Conservation (phyloP, 306 rosid genomes). For the Sesbania bispinosa region DNA sequence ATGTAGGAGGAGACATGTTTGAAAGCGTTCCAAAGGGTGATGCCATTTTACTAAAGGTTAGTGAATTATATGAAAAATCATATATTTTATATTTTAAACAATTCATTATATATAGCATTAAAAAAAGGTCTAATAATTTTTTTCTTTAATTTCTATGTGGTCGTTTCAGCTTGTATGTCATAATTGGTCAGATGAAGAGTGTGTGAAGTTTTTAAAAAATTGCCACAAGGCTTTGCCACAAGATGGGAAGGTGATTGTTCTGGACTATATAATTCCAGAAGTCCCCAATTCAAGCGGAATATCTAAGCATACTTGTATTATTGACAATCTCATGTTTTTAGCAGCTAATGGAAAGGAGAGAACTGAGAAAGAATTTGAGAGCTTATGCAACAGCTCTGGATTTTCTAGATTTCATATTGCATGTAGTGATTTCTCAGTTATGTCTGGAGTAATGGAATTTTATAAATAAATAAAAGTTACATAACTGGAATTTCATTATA, state of each 20-base stretch:
- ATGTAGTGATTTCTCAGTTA: not conserved
- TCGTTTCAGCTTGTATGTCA: not conserved
- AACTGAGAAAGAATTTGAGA: not conserved
- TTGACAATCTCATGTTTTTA: not conserved
- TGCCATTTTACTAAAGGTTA: slow-evolving; percentile 20
- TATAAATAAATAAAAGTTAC: no score
- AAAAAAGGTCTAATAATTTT: no score
- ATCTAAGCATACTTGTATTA: not conserved
- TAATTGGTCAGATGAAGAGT: not conserved
- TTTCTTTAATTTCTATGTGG: not conserved
- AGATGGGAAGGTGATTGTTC: not conserved
- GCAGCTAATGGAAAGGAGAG: not conserved
- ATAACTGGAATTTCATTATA: no score
- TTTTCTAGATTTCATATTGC: not conserved
- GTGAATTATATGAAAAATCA: no score
- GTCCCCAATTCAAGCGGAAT: not conserved
- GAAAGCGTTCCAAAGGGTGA: slow-evolving; percentile 24
- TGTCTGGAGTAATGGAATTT: not conserved
- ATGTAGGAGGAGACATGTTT: slow-evolving; percentile 22
- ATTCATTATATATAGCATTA: no score
- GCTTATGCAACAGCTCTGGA: not conserved
- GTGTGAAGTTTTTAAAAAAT: no score
- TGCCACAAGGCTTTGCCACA: not conserved
- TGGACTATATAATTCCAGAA: not conserved
- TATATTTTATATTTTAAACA: no score